Base-by-base conservation (phyloP, 2,329 filamentous ascomycete genomes). In the Ilyonectria mors-panacis region DNA sequence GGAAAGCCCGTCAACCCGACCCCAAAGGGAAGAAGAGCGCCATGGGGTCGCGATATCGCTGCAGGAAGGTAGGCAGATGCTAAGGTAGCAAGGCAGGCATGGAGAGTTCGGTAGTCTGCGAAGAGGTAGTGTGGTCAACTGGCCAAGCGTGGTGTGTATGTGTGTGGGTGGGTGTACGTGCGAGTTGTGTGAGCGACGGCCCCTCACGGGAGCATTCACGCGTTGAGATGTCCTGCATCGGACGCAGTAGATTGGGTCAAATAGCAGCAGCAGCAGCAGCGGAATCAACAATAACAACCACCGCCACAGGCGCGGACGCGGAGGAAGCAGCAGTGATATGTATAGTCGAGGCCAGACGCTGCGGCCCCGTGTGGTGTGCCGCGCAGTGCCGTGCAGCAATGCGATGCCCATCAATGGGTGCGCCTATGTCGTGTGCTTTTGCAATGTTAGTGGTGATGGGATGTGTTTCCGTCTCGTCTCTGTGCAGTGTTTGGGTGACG, bases 31-130 rank as follows among this genome's bases (percentile, higher is more conserved):
- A 59, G 13, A 19, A 30, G 8, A 47, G 39, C 28, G 35, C 15
- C 23, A 45, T 33, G 35, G 37, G 48, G 33, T 28, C 58, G 54
- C 55, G 55, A 48, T 47, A 58, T 58, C 42, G 55, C 42, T 58
- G 55, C 55, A 58, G 42, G 37, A 53, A 53, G 50, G 50, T 23
- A 50, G 23, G 23, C 30, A 53, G 33, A 53, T 19, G 30, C 30
- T 15, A 12, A 35, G 10, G 28, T 35, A 53, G 50, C n/a, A 53
- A 35, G 30, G 12, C 30, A 23, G 50, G n/a, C 50, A 35, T 35
- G 12, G 30, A 21, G 15, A 35, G 30, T 21, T 53, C 50, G 30
- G n/a, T 23, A 21, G 44, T 5, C 30, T 23, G 50, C 28, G 5
- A 33, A 53, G 9, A 10, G 19, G 44, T 45, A 39, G 37, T 45